These are phyloP conservation scores for Akebia trifoliata DNA, from an alignment of 164 flowering plant species.

Conservation along the genomic window DNA sequence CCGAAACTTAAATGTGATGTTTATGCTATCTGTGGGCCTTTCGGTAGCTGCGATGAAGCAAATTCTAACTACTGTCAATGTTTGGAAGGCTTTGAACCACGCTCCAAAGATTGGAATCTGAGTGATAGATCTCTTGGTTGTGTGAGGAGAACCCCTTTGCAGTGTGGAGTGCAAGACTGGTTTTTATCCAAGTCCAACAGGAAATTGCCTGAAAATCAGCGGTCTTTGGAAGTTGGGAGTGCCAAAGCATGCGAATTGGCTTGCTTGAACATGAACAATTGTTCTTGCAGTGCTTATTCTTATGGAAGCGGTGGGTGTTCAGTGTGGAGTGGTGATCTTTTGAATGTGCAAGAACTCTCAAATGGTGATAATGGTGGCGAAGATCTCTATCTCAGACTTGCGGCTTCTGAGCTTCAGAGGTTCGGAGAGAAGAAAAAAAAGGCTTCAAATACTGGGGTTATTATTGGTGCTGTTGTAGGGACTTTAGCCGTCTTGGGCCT, in stretches of 20 bases:
- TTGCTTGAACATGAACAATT: slow-evolving; percentile 20
- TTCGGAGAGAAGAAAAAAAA: slow-evolving; percentile 8
- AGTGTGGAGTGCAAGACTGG: slow-evolving; percentile 12
- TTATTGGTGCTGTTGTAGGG: slow-evolving; percentile 21
- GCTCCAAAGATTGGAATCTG: slow-evolving; percentile 13
- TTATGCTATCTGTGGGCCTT: slow-evolving; percentile 23
- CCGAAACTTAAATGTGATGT: slow-evolving; percentile 17
- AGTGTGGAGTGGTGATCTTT: slow-evolving; percentile 22
- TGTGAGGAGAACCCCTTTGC: slow-evolving; percentile 16
- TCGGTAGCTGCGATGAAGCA: slow-evolving; percentile 16
- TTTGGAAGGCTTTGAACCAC: slow-evolving; percentile 17
- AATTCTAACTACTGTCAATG: slow-evolving; percentile 15
- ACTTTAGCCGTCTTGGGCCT: slow-evolving; percentile 13
- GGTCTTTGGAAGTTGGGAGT: neutral
- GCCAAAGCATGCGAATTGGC: slow-evolving; percentile 14
- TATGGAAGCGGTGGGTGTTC: slow-evolving; percentile 15
- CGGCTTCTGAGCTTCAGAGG: slow-evolving; percentile 3
- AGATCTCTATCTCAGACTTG: slow-evolving; percentile 18
- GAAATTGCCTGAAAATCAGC: slow-evolving; percentile 2
- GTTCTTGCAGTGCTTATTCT: slow-evolving; percentile 29
- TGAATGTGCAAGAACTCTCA: slow-evolving; percentile 13
- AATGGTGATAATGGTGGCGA: slow-evolving; percentile 1
- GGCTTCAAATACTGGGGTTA: slow-evolving; percentile 9
- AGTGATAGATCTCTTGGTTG: slow-evolving; percentile 22
- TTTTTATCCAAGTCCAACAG: slow-evolving; percentile 7